phyloP scores from a whole-genome alignment of 805 yeast species.

The Spencermartinsiella europaea region DNA sequence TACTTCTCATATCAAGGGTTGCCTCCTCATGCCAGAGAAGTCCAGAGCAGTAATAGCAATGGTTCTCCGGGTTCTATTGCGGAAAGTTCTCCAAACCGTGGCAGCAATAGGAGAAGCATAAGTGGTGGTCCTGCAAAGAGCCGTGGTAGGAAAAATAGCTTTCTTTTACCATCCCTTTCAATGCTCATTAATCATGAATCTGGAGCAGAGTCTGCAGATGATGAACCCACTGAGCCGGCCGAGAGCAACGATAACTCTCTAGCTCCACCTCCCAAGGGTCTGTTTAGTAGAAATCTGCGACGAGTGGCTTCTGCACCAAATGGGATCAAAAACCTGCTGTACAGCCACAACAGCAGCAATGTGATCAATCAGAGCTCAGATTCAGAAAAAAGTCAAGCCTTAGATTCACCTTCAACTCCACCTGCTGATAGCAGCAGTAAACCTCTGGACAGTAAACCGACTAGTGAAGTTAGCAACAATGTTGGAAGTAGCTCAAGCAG shows the following conservation, averaged over 20 bases:
- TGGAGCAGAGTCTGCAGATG: constrained; percentile 1
- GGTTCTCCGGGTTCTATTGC: neutral
- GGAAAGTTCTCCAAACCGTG: neutral
- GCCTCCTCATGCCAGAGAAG: constrained; percentile 44
- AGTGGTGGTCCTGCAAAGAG: neutral
- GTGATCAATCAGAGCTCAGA: constrained; percentile 1
- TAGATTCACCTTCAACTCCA: too few relatives aligned
- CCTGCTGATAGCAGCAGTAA: too few relatives aligned
- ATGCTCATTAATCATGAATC: neutral
- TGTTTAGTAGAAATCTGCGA: constrained; percentile 39
- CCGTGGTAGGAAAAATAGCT: neutral
- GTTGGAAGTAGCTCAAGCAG: too few relatives aligned
- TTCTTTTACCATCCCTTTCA: constrained; percentile 4
- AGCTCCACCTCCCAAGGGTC: constrained; percentile 22
- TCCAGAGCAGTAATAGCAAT: neutral
- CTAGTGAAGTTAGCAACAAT: too few relatives aligned
- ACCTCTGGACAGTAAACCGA: too few relatives aligned
- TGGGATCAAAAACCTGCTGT: constrained; percentile 38
- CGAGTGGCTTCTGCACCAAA: constrained; percentile 85
- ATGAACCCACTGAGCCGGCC: constrained; percentile 1
- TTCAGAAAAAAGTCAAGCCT: constrained; percentile 4
- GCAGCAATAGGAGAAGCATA: too few relatives aligned
- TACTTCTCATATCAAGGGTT: constrained; percentile 56
- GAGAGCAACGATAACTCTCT: constrained; percentile 19
- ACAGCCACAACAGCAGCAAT: constrained; percentile 1